Evolutionary conservation across 768 basidiomycete species (phyloP), one percentile per base, ranked within the genome.

Genomic region (Artomyces pyxidatus): DNA sequence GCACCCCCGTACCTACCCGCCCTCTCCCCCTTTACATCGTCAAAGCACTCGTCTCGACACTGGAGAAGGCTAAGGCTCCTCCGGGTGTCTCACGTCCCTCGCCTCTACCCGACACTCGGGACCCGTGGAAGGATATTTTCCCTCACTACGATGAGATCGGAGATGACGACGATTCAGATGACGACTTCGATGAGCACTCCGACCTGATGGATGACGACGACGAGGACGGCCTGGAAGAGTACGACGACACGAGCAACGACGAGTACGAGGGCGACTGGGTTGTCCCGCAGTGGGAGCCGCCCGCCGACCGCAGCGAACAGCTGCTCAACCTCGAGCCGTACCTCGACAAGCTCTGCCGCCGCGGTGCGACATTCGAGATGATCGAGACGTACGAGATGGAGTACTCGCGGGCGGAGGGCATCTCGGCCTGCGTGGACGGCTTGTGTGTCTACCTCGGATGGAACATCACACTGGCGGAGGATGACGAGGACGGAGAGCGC

Each of bases 91-190:
- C 53, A 0, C 62, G 59, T n/a, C 53, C 48, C 9, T 57, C 68
- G 45, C 59, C 64, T 10, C 57, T 64, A 3, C 65, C 71, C 19
- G 63, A 61, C 22, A 73, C 74, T 6, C 71, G 65, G 1, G 80
- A 88, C 58, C 83, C 83, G 0, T 88, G 85, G 85, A 75, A 72
- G 39, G 85, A 83, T 1, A 74, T 88, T 43, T 88, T 88, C 61
- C 70, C 68, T 1, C 62, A 67, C 9, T 69, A 69, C 22, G 30
- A 39, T 68, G 58, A 22, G 29, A 16, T 11, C 6, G 61, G 60
- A 16, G 60, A 58, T 6, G 68, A 64, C 19, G 66, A 65, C 10
- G 65, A 62, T 21, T 58, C 58, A 1, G 58, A 58, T n/a, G 62
- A 59, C 23, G 52, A 58, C 14, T 58, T 57, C 4, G 57, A 61